Conservation (phyloP, 2,329 filamentous ascomycete genomes). For the Penicillium sclerotiorum region DNA sequence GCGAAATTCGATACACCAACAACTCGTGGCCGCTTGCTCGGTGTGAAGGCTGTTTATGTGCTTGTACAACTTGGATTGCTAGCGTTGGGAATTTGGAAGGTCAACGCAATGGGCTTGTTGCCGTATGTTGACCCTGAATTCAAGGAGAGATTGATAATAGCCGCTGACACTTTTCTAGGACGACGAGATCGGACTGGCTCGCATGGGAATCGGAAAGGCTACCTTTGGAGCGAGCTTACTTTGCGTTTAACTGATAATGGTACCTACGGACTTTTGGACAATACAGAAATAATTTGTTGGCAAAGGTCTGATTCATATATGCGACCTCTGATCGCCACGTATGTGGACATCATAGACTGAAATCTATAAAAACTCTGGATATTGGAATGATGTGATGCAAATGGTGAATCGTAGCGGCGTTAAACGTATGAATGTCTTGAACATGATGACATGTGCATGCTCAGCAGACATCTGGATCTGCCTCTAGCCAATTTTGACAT, state of each 20-base stretch:
- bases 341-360: not conserved
- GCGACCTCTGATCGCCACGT: no score
- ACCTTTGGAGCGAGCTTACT: conserved; percentile 66
- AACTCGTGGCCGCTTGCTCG: conserved; percentile 71
- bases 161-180: conserved; percentile 55
- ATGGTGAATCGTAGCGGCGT: conserved; percentile 5
- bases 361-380: not conserved
- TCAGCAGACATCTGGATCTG: no score
- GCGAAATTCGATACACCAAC: conserved; percentile 83
- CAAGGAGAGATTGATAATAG: not conserved
- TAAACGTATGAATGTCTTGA: not conserved
- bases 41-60: conserved; percentile 86
- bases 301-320: conserved; percentile 1
- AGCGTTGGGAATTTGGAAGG: conserved; percentile 89
- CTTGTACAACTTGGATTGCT: conserved; percentile 82
- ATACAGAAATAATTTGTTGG: not conserved
- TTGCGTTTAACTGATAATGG: conserved; percentile 53
- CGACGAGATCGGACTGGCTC: conserved; percentile 94
- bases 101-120: conserved; percentile 92
- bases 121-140: conserved; percentile 65
- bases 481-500: not conserved
- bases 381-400: not conserved
- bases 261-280: not conserved
- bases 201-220: conserved; percentile 85
- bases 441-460: not conserved